Conservation (phyloP, 371 early-diverging fungal genomes). For the Nematocida minor region DNA sequence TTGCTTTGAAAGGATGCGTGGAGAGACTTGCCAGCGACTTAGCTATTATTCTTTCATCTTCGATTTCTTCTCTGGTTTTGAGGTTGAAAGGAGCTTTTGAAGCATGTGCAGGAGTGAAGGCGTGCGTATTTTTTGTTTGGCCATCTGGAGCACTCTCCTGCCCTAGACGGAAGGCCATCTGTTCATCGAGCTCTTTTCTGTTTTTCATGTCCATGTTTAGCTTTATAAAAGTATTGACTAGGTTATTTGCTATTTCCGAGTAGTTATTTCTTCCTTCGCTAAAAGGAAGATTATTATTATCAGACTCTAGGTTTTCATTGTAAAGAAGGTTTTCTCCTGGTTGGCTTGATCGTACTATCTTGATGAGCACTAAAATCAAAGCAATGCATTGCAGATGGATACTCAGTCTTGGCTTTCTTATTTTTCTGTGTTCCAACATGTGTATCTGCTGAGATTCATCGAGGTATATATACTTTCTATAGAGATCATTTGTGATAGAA, state of each 20-base stretch:
- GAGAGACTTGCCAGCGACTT: background rate
- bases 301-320: too few species aligned
- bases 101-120: background rate
- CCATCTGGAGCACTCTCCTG: background rate
- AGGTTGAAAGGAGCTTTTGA: background rate
- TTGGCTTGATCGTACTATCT: too few species aligned
- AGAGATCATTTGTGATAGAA: background rate
- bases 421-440: too few species aligned
- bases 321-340: too few species aligned
- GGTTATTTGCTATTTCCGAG: background rate
- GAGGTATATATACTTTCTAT: background rate
- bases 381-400: too few species aligned
- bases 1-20: background rate
- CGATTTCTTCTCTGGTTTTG: background rate
- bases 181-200: background rate
- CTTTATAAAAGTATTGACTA: background rate
- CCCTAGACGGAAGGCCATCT: too few species aligned
- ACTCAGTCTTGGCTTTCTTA: too few species aligned
- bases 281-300: too few species aligned
- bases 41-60: background rate
- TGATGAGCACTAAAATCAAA: too few species aligned
- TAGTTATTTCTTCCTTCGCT: too few species aligned
- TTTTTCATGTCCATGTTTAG: background rate
- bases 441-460: too few species aligned
- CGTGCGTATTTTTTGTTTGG: background rate